Evolutionary conservation across 2,329 filamentous ascomycete genomes (phyloP).

Genomic region (Aspergillus sergii): DNA sequence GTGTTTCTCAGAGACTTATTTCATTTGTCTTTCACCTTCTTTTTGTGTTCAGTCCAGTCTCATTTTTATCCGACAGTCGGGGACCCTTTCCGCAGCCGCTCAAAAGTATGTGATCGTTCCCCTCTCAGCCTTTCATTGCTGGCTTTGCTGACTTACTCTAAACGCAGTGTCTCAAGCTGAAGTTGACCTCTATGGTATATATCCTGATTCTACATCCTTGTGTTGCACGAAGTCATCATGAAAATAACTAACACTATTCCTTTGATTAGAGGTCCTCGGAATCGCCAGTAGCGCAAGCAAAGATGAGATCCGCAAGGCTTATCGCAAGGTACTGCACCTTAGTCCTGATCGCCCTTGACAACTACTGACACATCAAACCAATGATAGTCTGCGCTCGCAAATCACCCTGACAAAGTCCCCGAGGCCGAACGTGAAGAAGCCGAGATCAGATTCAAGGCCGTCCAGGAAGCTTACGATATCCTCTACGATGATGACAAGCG

Average conservation of each 20-base stretch:
- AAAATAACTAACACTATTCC: slow-evolving; percentile 10
- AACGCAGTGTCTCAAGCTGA: slow-evolving; percentile 39
- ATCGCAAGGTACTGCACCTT: slow-evolving; percentile 72
- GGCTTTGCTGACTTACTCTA: slow-evolving; percentile 22
- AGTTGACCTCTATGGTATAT: slow-evolving; percentile 65
- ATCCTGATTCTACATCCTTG: background rate
- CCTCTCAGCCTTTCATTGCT: background rate
- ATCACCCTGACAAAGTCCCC: slow-evolving; percentile 94
- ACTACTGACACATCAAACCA: background rate
- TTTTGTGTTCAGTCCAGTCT: background rate
- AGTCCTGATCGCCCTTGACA: background rate
- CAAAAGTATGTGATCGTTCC: slow-evolving; percentile 20
- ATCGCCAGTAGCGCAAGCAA: slow-evolving; percentile 72
- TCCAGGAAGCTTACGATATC: slow-evolving; percentile 96
- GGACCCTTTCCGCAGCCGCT: slow-evolving; percentile 4
- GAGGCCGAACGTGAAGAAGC: slow-evolving; percentile 82
- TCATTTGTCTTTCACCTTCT: background rate
- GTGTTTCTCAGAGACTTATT: background rate
- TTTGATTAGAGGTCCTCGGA: slow-evolving; percentile 70
- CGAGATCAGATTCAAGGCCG: slow-evolving; percentile 88
- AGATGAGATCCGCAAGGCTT: slow-evolving; percentile 90
- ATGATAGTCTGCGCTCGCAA: slow-evolving; percentile 74
- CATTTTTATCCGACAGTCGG: background rate
- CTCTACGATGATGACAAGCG: slow-evolving; percentile 94
- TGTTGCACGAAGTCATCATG: background rate